These are phyloP conservation scores for Acrocalymma vagum DNA, from an alignment of 2,329 filamentous ascomycete genomes.

Conservation along the genomic window DNA sequence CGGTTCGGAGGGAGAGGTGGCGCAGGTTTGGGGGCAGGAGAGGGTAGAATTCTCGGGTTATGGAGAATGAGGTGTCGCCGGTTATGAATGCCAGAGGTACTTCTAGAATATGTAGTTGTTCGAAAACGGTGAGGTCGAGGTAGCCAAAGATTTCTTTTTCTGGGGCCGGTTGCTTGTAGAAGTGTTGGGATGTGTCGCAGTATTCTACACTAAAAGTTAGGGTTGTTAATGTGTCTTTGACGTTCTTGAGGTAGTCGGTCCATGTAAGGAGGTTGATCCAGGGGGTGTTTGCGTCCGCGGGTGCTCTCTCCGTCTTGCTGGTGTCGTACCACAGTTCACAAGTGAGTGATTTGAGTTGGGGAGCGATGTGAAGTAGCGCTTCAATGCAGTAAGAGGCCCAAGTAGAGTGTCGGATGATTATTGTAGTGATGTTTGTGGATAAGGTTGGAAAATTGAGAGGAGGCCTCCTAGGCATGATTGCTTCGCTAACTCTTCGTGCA, in stretches of 20 bases:
- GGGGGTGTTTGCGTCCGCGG: no score
- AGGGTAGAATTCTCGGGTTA: slow-evolving; percentile 27
- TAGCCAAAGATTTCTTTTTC: slow-evolving; percentile 21
- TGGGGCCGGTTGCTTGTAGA: slow-evolving; percentile 31
- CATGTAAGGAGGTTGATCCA: slow-evolving; percentile 27
- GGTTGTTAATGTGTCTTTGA: slow-evolving; percentile 20
- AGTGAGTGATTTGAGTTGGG: slow-evolving; percentile 29
- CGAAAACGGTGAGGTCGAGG: slow-evolving; percentile 30
- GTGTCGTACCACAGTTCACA: slow-evolving; percentile 32
- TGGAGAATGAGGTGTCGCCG: slow-evolving; percentile 30
- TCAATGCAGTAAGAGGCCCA: slow-evolving; percentile 10
- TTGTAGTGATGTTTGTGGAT: slow-evolving; percentile 25
- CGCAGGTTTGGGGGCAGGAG: slow-evolving; percentile 30
- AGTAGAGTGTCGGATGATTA: slow-evolving; percentile 28
- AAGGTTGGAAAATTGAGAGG: not conserved
- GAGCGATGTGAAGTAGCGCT: slow-evolving; percentile 18
- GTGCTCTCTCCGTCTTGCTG: slow-evolving; percentile 6
- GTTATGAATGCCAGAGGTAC: slow-evolving; percentile 33
- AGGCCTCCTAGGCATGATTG: no score
- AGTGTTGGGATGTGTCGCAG: slow-evolving; percentile 20
- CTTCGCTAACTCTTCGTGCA: slow-evolving; percentile 1
- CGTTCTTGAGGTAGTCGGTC: slow-evolving; percentile 18
- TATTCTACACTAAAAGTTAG: slow-evolving; percentile 32
- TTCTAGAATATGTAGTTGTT: slow-evolving; percentile 33
- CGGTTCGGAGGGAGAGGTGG: slow-evolving; percentile 31